phyloP scores from a whole-genome alignment of 2,329 filamentous ascomycete species.

The Botrytis fabae region DNA sequence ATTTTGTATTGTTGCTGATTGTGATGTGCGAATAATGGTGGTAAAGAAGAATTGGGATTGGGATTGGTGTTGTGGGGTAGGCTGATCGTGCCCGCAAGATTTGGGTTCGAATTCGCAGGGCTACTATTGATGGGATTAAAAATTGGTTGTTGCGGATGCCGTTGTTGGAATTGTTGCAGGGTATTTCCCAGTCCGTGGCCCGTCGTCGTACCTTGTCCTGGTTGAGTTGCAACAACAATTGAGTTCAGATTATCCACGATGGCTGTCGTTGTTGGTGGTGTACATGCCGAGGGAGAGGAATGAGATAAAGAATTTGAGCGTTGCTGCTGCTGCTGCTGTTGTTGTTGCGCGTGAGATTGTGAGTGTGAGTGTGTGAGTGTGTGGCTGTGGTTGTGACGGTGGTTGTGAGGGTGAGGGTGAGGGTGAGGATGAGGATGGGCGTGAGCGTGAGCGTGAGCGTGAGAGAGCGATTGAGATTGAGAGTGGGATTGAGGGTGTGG shows the following conservation, averaged over 20 bases:
- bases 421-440: not conserved
- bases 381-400: not conserved
- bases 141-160: conserved; percentile 22
- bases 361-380: not conserved
- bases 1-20: conserved; percentile 34
- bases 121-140: conserved; percentile 18
- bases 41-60: conserved; percentile 25
- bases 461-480: not conserved
- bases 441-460: not conserved
- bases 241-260: conserved; percentile 10
- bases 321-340: conserved; percentile 3
- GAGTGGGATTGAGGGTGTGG: not conserved
- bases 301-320: conserved; percentile 14
- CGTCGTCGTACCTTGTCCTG: conserved; percentile 4
- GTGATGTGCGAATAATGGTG: conserved; percentile 21
- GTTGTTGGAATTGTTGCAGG: conserved; percentile 19
- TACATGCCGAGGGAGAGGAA: not conserved
- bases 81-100: conserved; percentile 3
- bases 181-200: conserved; percentile 21
- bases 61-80: conserved; percentile 24
- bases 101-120: conserved; percentile 1
- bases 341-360: not conserved
- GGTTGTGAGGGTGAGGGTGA: too few species aligned
- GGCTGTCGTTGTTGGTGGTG: conserved; percentile 6
- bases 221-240: conserved; percentile 10